Conservation (phyloP, 2,329 filamentous ascomycete species). For the Stagonosporopsis cucurbitacearum region DNA sequence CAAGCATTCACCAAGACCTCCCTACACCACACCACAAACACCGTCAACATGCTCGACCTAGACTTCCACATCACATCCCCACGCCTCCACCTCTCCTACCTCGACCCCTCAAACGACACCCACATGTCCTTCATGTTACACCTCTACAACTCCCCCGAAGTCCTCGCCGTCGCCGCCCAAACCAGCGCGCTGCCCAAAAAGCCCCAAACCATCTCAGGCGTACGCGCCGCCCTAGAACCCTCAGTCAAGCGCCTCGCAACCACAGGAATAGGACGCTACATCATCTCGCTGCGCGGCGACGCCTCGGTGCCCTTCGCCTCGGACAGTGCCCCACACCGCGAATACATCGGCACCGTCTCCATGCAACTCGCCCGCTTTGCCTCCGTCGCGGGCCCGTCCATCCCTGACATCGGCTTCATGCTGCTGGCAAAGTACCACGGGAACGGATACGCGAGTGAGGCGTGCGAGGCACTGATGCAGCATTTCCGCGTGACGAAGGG, state of each 20-base stretch:
- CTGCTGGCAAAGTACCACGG: constrained; percentile 20
- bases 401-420: constrained; percentile 34
- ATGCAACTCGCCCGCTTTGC: constrained; percentile 33
- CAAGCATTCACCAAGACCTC: not conserved
- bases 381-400: constrained; percentile 11
- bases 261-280: constrained; percentile 39
- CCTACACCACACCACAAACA: not conserved
- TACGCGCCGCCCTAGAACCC: constrained; percentile 22
- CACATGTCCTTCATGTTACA: constrained; percentile 24
- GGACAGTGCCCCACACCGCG: not conserved
- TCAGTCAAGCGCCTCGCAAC: constrained; percentile 18
- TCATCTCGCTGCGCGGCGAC: constrained; percentile 27
- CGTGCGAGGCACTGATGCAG: constrained; percentile 18
- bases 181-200: not conserved
- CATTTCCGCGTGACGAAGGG: constrained; percentile 18
- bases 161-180: not conserved
- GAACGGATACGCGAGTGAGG: constrained; percentile 33
- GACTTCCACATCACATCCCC: constrained; percentile 71
- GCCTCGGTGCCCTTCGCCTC: not conserved
- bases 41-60: constrained; percentile 58
- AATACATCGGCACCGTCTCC: constrained; percentile 28
- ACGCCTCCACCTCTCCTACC: constrained; percentile 28
- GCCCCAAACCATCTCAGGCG: constrained; percentile 12
- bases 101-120: constrained; percentile 21
- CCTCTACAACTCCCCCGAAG: constrained; percentile 18